Conservation (phyloP, 2,329 filamentous ascomycete species). For the Graphiopsis chlorocephala region DNA sequence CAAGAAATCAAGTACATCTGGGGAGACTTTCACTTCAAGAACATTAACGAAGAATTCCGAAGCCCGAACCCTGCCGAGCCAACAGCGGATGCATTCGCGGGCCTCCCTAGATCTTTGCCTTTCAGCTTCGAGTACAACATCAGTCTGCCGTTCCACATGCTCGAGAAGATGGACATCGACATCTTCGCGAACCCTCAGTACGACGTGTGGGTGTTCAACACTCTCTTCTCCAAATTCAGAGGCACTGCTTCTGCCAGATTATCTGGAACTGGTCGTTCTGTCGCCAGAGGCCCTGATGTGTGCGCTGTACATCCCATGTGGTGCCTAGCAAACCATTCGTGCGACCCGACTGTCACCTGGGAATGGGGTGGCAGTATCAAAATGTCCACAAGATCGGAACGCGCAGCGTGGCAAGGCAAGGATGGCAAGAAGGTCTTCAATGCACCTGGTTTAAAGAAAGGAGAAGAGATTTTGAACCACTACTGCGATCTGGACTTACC, state of each 20-base stretch:
- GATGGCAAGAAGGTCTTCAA: conserved; percentile 26
- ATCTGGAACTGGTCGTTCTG: conserved; percentile 48
- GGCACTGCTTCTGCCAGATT: conserved; percentile 87
- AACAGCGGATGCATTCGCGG: conserved; percentile 18
- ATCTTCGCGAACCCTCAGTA: conserved; percentile 61
- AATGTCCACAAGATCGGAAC: conserved; percentile 60
- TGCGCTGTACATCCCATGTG: conserved; percentile 92
- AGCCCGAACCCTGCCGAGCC: neutral
- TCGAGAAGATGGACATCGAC: conserved; percentile 82
- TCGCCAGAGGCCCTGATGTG: conserved; percentile 81
- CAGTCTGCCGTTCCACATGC: conserved; percentile 69
- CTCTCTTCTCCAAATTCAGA: conserved; percentile 86
- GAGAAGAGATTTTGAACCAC: conserved; percentile 86
- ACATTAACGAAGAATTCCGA: conserved; percentile 15
- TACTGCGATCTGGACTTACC: conserved; percentile 84
- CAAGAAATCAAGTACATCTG: conserved; percentile 63
- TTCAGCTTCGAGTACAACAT: conserved; percentile 78
- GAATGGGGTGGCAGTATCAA: conserved; percentile 82
- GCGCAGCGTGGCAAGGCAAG: conserved; percentile 50
- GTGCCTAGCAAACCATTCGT: conserved; percentile 96
- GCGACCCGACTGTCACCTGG: conserved; percentile 92
- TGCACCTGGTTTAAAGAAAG: conserved; percentile 62
- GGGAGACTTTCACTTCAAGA: conserved; percentile 57
- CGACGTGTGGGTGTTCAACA: conserved; percentile 85
- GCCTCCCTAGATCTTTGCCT: conserved; percentile 59